Conservation (phyloP, 169 alveolate genomes). For the Eimeria tenella region DNA sequence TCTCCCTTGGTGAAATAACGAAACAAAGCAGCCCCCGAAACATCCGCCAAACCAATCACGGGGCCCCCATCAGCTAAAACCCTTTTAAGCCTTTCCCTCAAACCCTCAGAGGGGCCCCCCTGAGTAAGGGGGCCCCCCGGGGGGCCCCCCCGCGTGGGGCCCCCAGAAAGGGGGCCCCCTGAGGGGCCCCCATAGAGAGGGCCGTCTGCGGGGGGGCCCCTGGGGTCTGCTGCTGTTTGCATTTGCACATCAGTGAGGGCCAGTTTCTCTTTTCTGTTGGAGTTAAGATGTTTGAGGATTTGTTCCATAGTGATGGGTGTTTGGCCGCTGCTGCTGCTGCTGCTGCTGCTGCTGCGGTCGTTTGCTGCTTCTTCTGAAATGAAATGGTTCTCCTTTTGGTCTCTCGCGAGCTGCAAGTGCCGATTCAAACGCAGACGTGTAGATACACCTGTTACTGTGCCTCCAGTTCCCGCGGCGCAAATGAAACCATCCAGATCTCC, state of each 20-base stretch:
- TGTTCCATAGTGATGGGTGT: no score
- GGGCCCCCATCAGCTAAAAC: background rate
- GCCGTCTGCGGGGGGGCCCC: no score
- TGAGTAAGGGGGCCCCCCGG: no score
- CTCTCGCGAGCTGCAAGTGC: background rate
- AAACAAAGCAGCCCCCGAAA: conserved; percentile 56
- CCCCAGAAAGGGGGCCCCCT: no score
- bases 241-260: background rate
- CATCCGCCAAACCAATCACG: conserved; percentile 57
- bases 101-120: background rate
- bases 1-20: conserved; percentile 39
- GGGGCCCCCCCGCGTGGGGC: no score
- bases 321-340: no score
- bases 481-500: conserved; percentile 89
- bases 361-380: no score
- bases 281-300: no score
- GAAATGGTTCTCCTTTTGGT: no score
- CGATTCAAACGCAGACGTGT: background rate
- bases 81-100: background rate
- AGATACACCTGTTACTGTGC: conserved; percentile 92
- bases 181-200: no score
- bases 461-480: conserved; percentile 93
- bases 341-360: background rate
- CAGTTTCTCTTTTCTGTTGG: background rate
- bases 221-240: no score